phyloP scores from a whole-genome alignment of 139 green algal genomes.

The Coccomyxa sp. region DNA sequence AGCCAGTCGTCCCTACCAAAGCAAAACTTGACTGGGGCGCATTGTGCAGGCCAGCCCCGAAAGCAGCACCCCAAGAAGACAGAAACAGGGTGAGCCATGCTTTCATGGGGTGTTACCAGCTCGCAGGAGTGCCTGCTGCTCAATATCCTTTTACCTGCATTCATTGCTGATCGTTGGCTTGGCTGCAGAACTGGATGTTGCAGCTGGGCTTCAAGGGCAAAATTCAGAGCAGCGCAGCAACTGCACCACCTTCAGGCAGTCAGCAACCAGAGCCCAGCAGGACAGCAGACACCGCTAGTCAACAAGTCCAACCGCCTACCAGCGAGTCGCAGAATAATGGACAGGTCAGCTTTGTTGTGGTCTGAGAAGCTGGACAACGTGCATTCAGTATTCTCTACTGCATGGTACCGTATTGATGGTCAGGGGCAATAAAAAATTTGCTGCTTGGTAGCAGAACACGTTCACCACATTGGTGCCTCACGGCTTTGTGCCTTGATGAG shows the following conservation, averaged over 20 bases:
- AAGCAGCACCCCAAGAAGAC: not conserved
- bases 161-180: not conserved
- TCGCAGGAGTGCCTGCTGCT: not conserved
- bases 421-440: too few relatives aligned
- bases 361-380: not conserved
- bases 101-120: not conserved
- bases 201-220: constrained; percentile 31
- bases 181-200: constrained; percentile 35
- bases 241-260: too few relatives aligned
- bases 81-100: constrained; percentile 10
- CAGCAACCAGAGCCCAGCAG: too few relatives aligned
- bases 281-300: too few relatives aligned
- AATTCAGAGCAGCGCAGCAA: not conserved
- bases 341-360: too few relatives aligned
- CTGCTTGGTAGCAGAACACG: not conserved
- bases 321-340: too few relatives aligned
- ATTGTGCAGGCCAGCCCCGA: constrained; percentile 17
- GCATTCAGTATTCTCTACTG: not conserved
- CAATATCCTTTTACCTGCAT: not conserved
- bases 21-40: not conserved
- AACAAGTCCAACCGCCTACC: too few relatives aligned
- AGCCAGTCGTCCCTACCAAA: too few relatives aligned
- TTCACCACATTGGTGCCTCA: not conserved
- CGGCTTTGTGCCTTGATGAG: too few relatives aligned
- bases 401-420: not conserved